Conservation (phyloP, 176 grass and related monocot genomes). For the Zea luxurians region DNA sequence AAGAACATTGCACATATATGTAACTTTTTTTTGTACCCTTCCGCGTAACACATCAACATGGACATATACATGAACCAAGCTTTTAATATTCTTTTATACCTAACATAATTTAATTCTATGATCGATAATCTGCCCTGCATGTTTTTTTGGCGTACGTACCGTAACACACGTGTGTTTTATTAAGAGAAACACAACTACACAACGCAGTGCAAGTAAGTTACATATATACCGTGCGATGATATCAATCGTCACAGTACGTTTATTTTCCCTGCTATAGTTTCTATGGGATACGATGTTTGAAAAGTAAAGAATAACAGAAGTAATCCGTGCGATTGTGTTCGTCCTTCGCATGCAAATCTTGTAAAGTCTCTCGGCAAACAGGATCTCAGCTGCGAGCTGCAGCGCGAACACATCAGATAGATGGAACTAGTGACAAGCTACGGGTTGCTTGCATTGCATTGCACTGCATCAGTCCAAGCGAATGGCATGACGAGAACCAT, state of each 20-base stretch:
- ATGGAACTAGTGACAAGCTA: conserved; percentile 13
- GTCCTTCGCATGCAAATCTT: conserved; percentile 31
- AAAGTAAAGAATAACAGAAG: neutral
- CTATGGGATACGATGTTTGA: neutral
- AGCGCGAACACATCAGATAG: conserved; percentile 20
- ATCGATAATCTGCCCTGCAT: neutral
- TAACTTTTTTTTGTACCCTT: neutral
- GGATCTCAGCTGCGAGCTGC: neutral
- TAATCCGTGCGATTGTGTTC: neutral
- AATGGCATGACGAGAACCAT: conserved; percentile 24
- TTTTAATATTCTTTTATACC: neutral
- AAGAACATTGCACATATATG: conserved; percentile 2
- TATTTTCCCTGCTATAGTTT: neutral
- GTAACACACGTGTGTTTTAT: neutral
- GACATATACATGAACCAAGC: neutral
- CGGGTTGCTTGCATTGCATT: neutral
- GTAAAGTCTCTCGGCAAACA: neutral
- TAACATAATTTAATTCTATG: neutral
- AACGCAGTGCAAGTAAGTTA: neutral
- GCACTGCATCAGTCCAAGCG: conserved; percentile 1
- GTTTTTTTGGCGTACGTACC: neutral
- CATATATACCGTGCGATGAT: too few species aligned
- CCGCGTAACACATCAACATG: neutral
- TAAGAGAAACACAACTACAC: neutral
- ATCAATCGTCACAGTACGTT: neutral